Evolutionary conservation across 176 grass and related monocot species (phyloP), one percentile per base, ranked within the genome.

Genomic region (Canna indica): DNA sequence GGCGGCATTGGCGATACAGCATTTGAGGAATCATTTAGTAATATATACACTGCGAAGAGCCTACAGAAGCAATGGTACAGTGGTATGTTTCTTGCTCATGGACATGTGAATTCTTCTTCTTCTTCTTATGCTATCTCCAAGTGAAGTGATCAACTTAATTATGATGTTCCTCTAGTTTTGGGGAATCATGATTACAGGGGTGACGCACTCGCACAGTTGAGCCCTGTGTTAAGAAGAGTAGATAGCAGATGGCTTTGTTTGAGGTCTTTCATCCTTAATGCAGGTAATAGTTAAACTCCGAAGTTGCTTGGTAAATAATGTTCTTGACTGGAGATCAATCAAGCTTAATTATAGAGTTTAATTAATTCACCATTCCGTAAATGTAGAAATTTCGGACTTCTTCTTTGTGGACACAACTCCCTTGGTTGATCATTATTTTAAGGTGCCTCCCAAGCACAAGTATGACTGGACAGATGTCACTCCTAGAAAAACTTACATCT

Each of bases 181-280:
- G 90, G 90, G n/a, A 95, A 95, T 62, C 90, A 95, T 75, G 86
- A 95, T 68, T 95, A 95, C 46, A 76, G 79, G 31, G 82, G 91
- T 0, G 56, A 90, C 25, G 87, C 74, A 0, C 29, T 95, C 1
- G 84, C 82, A 3, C 84, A 95, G 66, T 58, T 87, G n/a, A 79
- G 60, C 29, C 82, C 82, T 3, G 74, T 72, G 0, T 74, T 90
- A 3, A 36, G n/a, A 36, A 34, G 74, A 5, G 36, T 95, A 8
- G 87, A 95, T 18, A 59, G 82, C 63, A 65, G 91, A 3, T 90
- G 79, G 71, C 75, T 90, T 50, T 95, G 84, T 74, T 83, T 85
- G 72, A 83, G 85, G 52, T 90, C 91, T 25, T 95, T 85, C 63
- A 47, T 87, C 3, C 74, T 95, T 0, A 81, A 81, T 66, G 71